Evolutionary conservation across 495 filamentous ascomycete species (phyloP).

Genomic region (Ascobolus immersus): DNA sequence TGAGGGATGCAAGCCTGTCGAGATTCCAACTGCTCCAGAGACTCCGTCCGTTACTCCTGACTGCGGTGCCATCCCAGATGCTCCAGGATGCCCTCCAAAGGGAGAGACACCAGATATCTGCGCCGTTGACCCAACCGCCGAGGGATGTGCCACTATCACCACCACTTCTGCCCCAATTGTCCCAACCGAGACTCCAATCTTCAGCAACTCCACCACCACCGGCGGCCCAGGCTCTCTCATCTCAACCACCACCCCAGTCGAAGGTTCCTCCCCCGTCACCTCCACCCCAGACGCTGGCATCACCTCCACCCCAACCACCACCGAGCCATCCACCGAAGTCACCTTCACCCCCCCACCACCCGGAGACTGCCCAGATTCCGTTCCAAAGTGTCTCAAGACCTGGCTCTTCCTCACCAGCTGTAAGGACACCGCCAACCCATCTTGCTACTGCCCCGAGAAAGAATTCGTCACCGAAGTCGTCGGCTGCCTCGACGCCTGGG

Average conservation of each 20-base stretch:
- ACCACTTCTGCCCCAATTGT: slow-evolving; percentile 18
- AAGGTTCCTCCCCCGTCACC: background rate
- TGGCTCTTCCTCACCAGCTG: slow-evolving; percentile 56
- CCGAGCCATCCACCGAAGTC: slow-evolving; percentile 11
- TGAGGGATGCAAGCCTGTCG: no score
- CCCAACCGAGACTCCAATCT: slow-evolving; percentile 19
- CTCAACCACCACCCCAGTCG: no score
- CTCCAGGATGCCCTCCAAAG: slow-evolving; percentile 8
- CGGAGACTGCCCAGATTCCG: slow-evolving; percentile 36
- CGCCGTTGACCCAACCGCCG: no score
- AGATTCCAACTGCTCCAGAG: background rate
- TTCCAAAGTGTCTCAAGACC: slow-evolving; percentile 83
- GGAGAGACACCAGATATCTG: slow-evolving; percentile 15
- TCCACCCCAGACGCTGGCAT: slow-evolving; percentile 4
- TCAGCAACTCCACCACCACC: slow-evolving; percentile 12
- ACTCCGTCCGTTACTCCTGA: slow-evolving; percentile 5
- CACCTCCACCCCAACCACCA: slow-evolving; percentile 8
- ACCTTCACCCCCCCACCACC: slow-evolving; percentile 13
- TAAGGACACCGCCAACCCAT: slow-evolving; percentile 53
- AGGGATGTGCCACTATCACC: slow-evolving; percentile 16
- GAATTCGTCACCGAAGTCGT: slow-evolving; percentile 58
- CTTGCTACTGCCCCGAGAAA: slow-evolving; percentile 66
- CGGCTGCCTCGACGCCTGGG: slow-evolving; percentile 56
- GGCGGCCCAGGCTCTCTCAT: slow-evolving; percentile 1
- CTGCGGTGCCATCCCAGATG: background rate